These are phyloP conservation scores for Microbotryum violaceum DNA, from an alignment of 1,284 basidiomycete genomes.

Conservation along the genomic window DNA sequence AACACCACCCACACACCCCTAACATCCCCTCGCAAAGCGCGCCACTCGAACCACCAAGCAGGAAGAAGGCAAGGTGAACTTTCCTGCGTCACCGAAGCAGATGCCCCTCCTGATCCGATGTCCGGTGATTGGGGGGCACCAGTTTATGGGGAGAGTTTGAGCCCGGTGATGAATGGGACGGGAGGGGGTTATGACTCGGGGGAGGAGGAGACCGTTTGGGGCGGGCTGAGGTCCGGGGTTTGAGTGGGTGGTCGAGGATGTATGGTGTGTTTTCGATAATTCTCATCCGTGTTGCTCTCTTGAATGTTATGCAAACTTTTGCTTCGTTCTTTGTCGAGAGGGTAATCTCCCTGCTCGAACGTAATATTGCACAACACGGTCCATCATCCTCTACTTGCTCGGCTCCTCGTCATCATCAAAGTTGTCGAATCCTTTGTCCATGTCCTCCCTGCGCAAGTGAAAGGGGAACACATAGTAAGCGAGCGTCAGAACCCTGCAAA, in stretches of 20 bases:
- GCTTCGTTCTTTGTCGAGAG: too few species aligned
- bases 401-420: constrained; percentile 1
- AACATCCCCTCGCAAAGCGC: not conserved
- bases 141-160: constrained; percentile 7
- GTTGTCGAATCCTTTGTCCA: constrained; percentile 72
- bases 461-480: not conserved
- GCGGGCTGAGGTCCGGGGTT: too few species aligned
- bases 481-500: not conserved
- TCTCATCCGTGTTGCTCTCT: too few species aligned
- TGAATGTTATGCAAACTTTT: too few species aligned
- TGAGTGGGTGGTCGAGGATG: too few species aligned
- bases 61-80: constrained; percentile 1
- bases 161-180: constrained; percentile 15
- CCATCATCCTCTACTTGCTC: too few species aligned
- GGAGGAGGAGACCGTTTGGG: constrained; percentile 6
- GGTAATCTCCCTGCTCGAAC: too few species aligned
- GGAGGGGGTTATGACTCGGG: constrained; percentile 21
- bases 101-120: constrained; percentile 21
- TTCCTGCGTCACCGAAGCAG: constrained; percentile 17
- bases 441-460: constrained; percentile 50
- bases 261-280: too few species aligned
- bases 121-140: constrained; percentile 28
- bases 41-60: not conserved
- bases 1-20: not conserved
- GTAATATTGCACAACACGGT: too few species aligned